Conservation (phyloP, 169 alveolate genomes). For the Cystoisospora suis region DNA sequence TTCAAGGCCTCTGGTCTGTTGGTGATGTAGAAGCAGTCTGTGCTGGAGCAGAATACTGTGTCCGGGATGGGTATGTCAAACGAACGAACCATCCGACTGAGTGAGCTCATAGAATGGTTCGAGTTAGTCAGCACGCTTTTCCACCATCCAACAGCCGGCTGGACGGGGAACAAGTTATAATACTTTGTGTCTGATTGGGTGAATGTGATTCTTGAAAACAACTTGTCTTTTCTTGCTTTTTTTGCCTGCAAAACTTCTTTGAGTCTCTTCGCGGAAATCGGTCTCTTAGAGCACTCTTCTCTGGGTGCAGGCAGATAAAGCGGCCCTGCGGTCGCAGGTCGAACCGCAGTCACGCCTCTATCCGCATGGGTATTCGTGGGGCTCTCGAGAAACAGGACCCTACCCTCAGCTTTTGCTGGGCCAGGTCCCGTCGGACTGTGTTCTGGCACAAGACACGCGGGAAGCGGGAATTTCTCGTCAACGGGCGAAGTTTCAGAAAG, state of each 20-base stretch:
- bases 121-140: constrained; percentile 38
- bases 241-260: constrained; percentile 25
- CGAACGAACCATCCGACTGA: constrained; percentile 24
- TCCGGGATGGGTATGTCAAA: constrained; percentile 54
- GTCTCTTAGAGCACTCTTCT: too few species aligned
- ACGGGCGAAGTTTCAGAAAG: too few species aligned
- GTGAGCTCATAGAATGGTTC: constrained; percentile 33
- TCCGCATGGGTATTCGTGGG: too few species aligned
- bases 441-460: too few species aligned
- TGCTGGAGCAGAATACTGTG: constrained; percentile 34
- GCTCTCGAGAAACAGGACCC: too few species aligned
- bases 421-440: too few species aligned
- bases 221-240: constrained; percentile 48
- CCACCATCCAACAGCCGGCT: constrained; percentile 68
- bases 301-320: too few species aligned
- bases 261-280: too few species aligned
- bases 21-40: constrained; percentile 55
- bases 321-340: too few species aligned
- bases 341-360: too few species aligned
- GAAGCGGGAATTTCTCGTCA: too few species aligned
- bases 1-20: constrained; percentile 29
- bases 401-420: too few species aligned
- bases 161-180: constrained; percentile 50
- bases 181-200: constrained; percentile 45
- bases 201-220: constrained; percentile 51